phyloP scores from a whole-genome alignment of 2,329 filamentous ascomycete genomes.

The Fonsecaea pugnacius region DNA sequence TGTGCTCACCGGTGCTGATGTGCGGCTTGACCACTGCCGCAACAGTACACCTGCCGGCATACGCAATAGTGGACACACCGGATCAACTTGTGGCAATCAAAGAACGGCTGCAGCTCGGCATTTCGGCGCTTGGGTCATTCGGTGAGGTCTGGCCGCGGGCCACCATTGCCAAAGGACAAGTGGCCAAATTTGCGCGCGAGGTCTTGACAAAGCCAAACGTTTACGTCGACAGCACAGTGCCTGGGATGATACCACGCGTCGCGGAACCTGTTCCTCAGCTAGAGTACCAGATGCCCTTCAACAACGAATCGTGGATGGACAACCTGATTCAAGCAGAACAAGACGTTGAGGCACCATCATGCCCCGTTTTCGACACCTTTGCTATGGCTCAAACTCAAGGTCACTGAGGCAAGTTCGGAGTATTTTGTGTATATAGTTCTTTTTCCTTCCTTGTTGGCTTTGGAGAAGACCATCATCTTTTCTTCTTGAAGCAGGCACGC shows the following conservation, averaged over 20 bases:
- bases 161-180: slow-evolving; percentile 38
- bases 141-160: slow-evolving; percentile 43
- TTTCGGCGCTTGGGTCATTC: slow-evolving; percentile 40
- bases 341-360: slow-evolving; percentile 14
- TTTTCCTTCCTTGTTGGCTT: not conserved
- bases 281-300: slow-evolving; percentile 29
- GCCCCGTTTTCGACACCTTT: slow-evolving; percentile 19
- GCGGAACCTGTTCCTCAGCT: slow-evolving; percentile 23
- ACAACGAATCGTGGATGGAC: slow-evolving; percentile 33
- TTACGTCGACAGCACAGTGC: slow-evolving; percentile 24
- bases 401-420: not conserved
- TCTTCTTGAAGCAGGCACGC: not conserved
- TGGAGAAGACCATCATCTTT: not conserved
- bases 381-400: slow-evolving; percentile 12
- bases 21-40: slow-evolving; percentile 78
- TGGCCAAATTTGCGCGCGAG: slow-evolving; percentile 37
- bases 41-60: slow-evolving; percentile 80
- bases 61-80: slow-evolving; percentile 60
- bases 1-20: slow-evolving; percentile 82
- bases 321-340: slow-evolving; percentile 27
- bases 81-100: slow-evolving; percentile 38
- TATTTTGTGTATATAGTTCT: not conserved
- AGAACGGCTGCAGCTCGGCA: slow-evolving; percentile 40
- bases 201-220: slow-evolving; percentile 30
- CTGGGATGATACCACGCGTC: slow-evolving; percentile 18